Base-by-base conservation (phyloP, 495 filamentous ascomycete genomes). In the Oleoguttula mirabilis region DNA sequence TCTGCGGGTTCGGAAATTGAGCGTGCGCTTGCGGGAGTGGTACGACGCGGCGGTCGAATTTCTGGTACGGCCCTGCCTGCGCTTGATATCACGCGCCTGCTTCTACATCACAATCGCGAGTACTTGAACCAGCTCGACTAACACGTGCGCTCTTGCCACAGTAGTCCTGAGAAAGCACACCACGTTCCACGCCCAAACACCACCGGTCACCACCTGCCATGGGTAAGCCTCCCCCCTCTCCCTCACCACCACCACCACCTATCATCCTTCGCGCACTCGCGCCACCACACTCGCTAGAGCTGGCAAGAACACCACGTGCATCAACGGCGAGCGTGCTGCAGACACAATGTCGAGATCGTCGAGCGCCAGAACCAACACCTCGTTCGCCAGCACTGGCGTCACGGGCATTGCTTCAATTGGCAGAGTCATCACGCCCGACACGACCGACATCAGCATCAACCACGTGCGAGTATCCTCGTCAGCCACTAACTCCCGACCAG, bases 191-290 rank as follows among this genome's bases (percentile, higher is more conserved):
- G 31, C 15, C 31, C 10, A 21, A 27, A 28, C 36, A 36, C 23
- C 12, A n/a, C 21, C 21, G 21, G 32, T 43, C 22, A 36, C 41
- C 48, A 47, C 33, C 47, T 54, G 47, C 54, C 47, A 61, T 61
- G 58, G 58, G 58, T 61, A 61, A 59, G 58, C 50, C 48, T 28
- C 34, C 21, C 45, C 36, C 38, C 40, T 25, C 32, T 41, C 31
- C 41, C n/a, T n/a, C n/a, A n/a, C 28, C 16, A n/a, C 39, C 43
- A 19, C 30, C 36, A 20, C 24, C 48, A 16, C 15, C 17, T 21
- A 21, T 34, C 4, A 25, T 20, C 25, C 32, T 34, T 28, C 24
- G 31, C 27, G 20, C 38, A 15, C 47, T 20, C 39, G 32, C 30
- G 22, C n/a, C 38, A n/a, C 23, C 31, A 20, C 22, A 19, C 16